Evolutionary conservation across 495 filamentous ascomycete genomes (phyloP).

Genomic region (Terfezia claveryi): DNA sequence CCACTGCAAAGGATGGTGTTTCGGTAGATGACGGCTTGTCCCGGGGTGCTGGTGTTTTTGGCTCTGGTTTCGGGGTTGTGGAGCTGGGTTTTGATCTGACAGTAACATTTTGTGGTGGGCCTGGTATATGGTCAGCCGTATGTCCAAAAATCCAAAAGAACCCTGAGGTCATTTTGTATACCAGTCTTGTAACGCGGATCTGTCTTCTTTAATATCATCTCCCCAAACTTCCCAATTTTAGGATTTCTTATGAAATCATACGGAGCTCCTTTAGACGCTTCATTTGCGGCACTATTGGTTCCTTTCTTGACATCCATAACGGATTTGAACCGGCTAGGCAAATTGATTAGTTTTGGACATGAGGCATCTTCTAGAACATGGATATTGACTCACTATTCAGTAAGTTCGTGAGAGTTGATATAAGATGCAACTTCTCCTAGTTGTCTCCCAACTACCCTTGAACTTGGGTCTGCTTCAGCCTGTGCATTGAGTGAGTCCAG

Average conservation of each 20-base stretch:
- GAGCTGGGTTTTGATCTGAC: neutral
- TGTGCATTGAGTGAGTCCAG: slow-evolving; percentile 32
- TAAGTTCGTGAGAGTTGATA: slow-evolving; percentile 20
- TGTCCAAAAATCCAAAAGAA: too few relatives aligned
- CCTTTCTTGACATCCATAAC: neutral
- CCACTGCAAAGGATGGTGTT: neutral
- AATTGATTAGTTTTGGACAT: neutral
- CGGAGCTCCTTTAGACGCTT: neutral
- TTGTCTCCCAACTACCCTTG: slow-evolving; percentile 13
- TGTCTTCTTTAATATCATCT: slow-evolving; percentile 15
- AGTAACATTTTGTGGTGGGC: neutral
- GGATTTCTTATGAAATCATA: slow-evolving; percentile 10
- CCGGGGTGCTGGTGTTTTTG: neutral
- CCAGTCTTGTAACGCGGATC: neutral
- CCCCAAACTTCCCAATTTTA: slow-evolving; percentile 17
- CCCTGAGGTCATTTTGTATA: neutral
- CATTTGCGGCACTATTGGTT: neutral
- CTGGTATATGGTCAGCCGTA: neutral
- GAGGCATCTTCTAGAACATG: too few relatives aligned
- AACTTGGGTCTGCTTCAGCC: slow-evolving; percentile 12
- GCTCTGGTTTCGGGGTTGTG: neutral
- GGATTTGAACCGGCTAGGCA: slow-evolving; percentile 15
- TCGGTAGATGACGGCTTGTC: neutral
- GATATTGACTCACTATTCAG: slow-evolving; percentile 14
- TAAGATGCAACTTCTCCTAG: slow-evolving; percentile 16